Evolutionary conservation across 1,284 basidiomycete species (phyloP).

Genomic region (Cerioporus squamosus): DNA sequence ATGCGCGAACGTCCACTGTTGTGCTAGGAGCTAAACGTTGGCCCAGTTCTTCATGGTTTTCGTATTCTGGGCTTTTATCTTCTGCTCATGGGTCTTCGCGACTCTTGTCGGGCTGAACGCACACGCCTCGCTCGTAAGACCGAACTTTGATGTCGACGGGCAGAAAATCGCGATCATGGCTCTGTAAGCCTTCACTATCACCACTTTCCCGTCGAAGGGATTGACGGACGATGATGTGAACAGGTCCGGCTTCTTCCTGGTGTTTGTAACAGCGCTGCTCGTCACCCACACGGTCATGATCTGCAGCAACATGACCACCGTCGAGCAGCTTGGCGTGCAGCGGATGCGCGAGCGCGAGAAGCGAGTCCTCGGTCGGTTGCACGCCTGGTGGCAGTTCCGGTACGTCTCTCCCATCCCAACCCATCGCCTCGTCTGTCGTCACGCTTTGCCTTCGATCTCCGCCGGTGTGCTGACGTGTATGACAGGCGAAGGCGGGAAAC

Average conservation of each 20-base stretch:
- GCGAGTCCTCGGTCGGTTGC: conserved; percentile 47
- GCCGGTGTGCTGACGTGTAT: not conserved
- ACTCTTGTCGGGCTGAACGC: conserved; percentile 58
- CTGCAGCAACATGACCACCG: conserved; percentile 71
- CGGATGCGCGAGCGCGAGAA: conserved; percentile 68
- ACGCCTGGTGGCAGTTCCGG: conserved; percentile 54
- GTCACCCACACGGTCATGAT: conserved; percentile 68
- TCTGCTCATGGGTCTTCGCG: conserved; percentile 62
- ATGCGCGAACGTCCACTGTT: not conserved
- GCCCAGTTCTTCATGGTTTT: conserved; percentile 76
- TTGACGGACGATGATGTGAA: not conserved
- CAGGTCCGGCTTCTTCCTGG: conserved; percentile 65
- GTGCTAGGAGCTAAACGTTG: not conserved
- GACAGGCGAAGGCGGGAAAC: conserved; percentile 51
- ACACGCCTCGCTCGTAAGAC: conserved; percentile 15
- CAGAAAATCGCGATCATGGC: conserved; percentile 70
- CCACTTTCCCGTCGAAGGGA: not conserved
- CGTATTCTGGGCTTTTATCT: conserved; percentile 57
- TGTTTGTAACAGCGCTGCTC: conserved; percentile 70
- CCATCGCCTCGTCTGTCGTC: too few relatives aligned
- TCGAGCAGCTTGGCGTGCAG: conserved; percentile 69
- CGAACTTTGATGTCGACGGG: conserved; percentile 50
- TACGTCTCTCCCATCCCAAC: conserved; percentile 34
- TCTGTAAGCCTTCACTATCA: conserved; percentile 48
- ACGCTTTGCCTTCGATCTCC: not conserved